Base-by-base conservation (phyloP, 2,329 filamentous ascomycete species). In the Ploettnerulaceae sp. region DNA sequence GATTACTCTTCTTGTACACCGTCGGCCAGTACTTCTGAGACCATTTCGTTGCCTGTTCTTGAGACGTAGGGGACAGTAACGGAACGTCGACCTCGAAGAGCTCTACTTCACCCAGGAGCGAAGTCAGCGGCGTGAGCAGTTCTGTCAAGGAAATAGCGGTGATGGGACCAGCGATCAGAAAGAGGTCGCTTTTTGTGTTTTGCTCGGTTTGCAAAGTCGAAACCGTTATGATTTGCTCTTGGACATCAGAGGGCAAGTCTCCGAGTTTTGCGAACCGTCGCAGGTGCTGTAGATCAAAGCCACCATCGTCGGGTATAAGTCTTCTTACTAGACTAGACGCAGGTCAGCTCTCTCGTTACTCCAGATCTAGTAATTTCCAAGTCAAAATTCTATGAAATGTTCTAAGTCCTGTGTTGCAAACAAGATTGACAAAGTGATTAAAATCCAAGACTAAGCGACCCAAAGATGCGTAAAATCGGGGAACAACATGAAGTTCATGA, bases 1-100 rank as follows among this genome's bases (percentile, higher is more conserved):
- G 87, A 61, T 93, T 93, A 56, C 85, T 90, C 69, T 89, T 89
- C 54, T 87, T 84, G 68, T 93, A 94, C 38, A 90, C 79, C 1
- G 83, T 85, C 9, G 88, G 88, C 88, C 88, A 94, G 65, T 88
- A 91, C 57, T 82, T 75, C 25, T 77, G 71, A 20, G 81, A 84
- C 86, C 86, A 93, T 62, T 79, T 71, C 20, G 77, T 77, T 7
- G 88, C 86, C 64, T 91, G 86, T 29, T 83, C 73, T 56, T 83
- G 77, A 3, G 85, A 90, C 4, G 83, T 89, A 2, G 88, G 88
- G 18, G 86, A 76, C 34, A 88, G 70, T 20, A 84, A 70, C 5
- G 88, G 88, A 9, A 93, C 82, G 0, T 80, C 76, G 45, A 88
- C 77, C 6, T 52, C 41, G 22, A 47, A 50, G 18, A 61, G 35